A percentile compares a stretch with the other conserved stretches of the same genome.
These are phyloP conservation scores for Sphaerulina populicola DNA, from an alignment of 2,329 filamentous ascomycete species.

Conservation along the genomic window DNA sequence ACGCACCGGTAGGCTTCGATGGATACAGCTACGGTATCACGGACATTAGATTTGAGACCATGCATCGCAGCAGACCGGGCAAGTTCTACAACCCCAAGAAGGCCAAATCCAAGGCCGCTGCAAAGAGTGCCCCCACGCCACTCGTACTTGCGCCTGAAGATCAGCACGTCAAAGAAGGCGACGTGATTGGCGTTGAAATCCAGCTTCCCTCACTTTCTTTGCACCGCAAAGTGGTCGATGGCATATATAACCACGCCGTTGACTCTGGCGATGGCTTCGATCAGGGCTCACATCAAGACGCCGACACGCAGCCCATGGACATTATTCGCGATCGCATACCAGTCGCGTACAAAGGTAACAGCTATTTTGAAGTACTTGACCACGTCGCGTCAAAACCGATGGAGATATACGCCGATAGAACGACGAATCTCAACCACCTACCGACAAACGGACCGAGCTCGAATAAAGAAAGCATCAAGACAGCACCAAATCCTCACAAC, in stretches of 20 bases:
- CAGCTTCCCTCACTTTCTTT: conserved; percentile 75
- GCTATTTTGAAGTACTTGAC: conserved; percentile 89
- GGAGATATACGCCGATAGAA: conserved; percentile 53
- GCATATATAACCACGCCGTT: conserved; percentile 77
- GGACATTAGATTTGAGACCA: conserved; percentile 81
- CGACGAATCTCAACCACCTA: conserved; percentile 52
- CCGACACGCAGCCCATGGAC: conserved; percentile 51
- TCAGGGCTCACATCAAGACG: conserved; percentile 15
- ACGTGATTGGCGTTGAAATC: conserved; percentile 90
- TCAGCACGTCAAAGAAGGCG: conserved; percentile 75
- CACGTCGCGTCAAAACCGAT: conserved; percentile 82
- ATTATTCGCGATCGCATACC: conserved; percentile 92
- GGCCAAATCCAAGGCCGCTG: conserved; percentile 30
- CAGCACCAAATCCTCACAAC: conserved; percentile 65
- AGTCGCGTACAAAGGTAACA: conserved; percentile 85
- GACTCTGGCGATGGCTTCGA: conserved; percentile 55
- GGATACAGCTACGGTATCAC: conserved; percentile 90
- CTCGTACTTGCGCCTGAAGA: conserved; percentile 38
- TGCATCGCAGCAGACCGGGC: conserved; percentile 88
- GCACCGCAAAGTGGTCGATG: conserved; percentile 80
- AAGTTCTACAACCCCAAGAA: conserved; percentile 56
- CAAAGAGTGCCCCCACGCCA: conserved; percentile 35
- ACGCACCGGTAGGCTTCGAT: conserved; percentile 78
- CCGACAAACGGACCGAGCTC: conserved; percentile 39
- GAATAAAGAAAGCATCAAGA: conserved; percentile 40